Evolutionary conservation across 331 rosid species (phyloP).

Genomic region (Rhamnella rubrinervis): DNA sequence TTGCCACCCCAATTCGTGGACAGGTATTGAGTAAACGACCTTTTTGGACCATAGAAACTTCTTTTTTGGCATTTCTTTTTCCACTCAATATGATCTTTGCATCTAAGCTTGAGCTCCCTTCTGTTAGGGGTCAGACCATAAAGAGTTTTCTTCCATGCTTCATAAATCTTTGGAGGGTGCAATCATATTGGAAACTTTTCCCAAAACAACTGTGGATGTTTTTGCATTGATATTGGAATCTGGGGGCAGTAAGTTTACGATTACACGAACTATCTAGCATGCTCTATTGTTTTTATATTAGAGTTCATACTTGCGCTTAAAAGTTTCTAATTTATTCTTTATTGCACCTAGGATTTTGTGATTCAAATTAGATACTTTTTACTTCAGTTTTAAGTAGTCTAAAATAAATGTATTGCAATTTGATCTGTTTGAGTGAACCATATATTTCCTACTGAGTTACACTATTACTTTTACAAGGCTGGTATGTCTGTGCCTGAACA

Average conservation of each 20-base stretch:
- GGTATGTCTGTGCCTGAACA: neutral
- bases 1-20: conserved; percentile 82
- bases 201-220: conserved; percentile 94
- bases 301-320: neutral
- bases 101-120: conserved; percentile 28
- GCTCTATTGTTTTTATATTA: too few relatives aligned
- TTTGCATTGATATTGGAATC: conserved; percentile 96
- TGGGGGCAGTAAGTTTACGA: conserved; percentile 77
- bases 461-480: neutral
- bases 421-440: neutral
- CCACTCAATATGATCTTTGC: conserved; percentile 2
- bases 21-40: conserved; percentile 44
- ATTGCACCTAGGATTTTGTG: neutral
- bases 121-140: conserved; percentile 73
- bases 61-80: neutral
- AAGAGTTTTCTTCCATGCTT: conserved; percentile 79
- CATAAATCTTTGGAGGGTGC: conserved; percentile 96
- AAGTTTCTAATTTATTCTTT: neutral
- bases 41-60: neutral
- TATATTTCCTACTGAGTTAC: neutral
- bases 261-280: conserved; percentile 3
- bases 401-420: neutral
- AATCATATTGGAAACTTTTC: conserved; percentile 79
- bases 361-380: neutral
- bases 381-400: neutral